These are phyloP conservation scores for Linum tenue DNA, from an alignment of 345 rosid genomes.

Conservation along the genomic window DNA sequence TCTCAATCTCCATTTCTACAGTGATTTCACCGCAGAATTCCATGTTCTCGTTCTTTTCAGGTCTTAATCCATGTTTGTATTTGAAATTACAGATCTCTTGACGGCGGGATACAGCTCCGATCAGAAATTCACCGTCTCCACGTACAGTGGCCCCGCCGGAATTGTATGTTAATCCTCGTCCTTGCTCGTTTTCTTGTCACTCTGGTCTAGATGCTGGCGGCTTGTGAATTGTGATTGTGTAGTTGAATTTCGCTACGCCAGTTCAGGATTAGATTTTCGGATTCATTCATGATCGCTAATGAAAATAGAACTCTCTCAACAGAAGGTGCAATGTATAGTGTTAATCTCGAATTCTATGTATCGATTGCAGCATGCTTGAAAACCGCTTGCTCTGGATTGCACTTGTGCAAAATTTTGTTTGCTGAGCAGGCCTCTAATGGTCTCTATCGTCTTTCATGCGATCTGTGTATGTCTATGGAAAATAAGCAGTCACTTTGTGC, in stretches of 20 bases:
- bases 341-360: too few relatives aligned
- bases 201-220: neutral
- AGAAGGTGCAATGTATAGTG: too few relatives aligned
- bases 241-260: neutral
- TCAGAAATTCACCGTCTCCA: constrained; percentile 64
- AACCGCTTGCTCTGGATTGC: neutral
- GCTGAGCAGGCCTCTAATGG: too few relatives aligned
- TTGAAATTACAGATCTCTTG: constrained; percentile 51
- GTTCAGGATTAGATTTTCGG: too few relatives aligned
- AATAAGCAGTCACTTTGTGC: neutral
- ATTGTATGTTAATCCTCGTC: constrained; percentile 43
- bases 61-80: neutral
- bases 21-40: neutral
- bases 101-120: constrained; percentile 67
- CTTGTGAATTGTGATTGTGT: too few relatives aligned
- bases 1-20: neutral
- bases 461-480: too few relatives aligned
- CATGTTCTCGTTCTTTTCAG: neutral
- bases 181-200: neutral
- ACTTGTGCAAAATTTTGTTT: too few relatives aligned
- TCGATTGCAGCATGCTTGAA: neutral
- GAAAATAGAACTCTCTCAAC: too few relatives aligned
- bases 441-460: too few relatives aligned
- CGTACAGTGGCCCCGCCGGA: constrained; percentile 52
- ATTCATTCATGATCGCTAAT: too few relatives aligned